These are phyloP conservation scores for Ilyonectria sp. DNA, from an alignment of 2,329 filamentous ascomycete genomes.

Conservation along the genomic window DNA sequence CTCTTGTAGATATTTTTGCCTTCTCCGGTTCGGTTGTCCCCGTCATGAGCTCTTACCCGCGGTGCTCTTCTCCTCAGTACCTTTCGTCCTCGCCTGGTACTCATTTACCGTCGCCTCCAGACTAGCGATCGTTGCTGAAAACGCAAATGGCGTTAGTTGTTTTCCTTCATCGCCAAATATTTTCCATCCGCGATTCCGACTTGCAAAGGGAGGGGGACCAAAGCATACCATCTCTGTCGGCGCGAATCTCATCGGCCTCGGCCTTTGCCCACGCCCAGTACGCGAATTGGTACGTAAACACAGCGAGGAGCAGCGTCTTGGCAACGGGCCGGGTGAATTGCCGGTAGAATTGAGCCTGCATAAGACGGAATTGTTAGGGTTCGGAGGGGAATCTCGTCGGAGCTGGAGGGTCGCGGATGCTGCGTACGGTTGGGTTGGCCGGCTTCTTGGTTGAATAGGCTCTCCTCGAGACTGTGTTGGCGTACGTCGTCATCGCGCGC, in stretches of 20 bases:
- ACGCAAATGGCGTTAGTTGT: conserved; percentile 16
- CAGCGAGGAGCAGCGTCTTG: conserved; percentile 81
- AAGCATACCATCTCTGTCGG: conserved; percentile 68
- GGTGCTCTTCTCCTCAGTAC: conserved; percentile 25
- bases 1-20: too few relatives aligned
- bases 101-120: conserved; percentile 58
- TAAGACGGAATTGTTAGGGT: conserved; percentile 2
- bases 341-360: conserved; percentile 78
- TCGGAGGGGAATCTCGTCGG: neutral
- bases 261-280: conserved; percentile 84
- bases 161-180: neutral
- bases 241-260: conserved; percentile 78
- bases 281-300: conserved; percentile 83
- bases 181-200: too few relatives aligned
- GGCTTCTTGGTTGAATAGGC: conserved; percentile 48
- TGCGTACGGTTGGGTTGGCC: conserved; percentile 47
- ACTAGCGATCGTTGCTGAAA: conserved; percentile 52
- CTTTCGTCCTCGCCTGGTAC: conserved; percentile 49
- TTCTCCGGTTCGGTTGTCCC: neutral
- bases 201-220: neutral
- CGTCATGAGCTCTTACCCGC: conserved; percentile 39
- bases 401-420: neutral
- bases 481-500: neutral
- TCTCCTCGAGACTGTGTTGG: conserved; percentile 5
- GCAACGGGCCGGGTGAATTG: conserved; percentile 80